Evolutionary conservation across 768 basidiomycete species (phyloP).

Genomic region (Lactarius vividus): DNA sequence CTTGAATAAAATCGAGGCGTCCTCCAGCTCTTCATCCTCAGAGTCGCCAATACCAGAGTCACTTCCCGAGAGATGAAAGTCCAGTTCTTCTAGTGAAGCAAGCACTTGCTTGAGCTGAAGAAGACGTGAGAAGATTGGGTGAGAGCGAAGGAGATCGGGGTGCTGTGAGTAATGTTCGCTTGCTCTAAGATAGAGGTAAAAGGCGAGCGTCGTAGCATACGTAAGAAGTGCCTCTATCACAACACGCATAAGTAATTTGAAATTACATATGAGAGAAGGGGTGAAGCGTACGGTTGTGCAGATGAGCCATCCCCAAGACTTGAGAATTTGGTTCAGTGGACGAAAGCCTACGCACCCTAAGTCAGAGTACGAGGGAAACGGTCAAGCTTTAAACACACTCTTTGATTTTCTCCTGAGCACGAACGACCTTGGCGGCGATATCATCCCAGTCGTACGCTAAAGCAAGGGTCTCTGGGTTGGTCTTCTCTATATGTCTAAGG

Average conservation of each 20-base stretch:
- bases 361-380: conserved; percentile 7
- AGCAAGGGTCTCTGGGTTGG: conserved; percentile 74
- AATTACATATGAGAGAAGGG: conserved; percentile 3
- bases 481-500: conserved; percentile 69
- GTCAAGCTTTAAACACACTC: conserved; percentile 38
- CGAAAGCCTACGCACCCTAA: conserved; percentile 43
- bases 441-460: conserved; percentile 84
- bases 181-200: conserved; percentile 86
- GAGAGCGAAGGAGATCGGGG: conserved; percentile 60
- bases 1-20: conserved; percentile 36
- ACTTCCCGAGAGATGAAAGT: conserved; percentile 53
- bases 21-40: conserved; percentile 46
- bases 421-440: conserved; percentile 50
- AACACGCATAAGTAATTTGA: neutral
- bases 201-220: conserved; percentile 87
- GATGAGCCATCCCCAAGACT: conserved; percentile 67
- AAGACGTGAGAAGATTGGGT: conserved; percentile 73
- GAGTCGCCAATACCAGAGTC: conserved; percentile 43
- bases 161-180: conserved; percentile 59
- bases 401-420: conserved; percentile 51
- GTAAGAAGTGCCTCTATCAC: conserved; percentile 79
- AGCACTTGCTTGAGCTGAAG: conserved; percentile 82
- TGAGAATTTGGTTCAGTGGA: conserved; percentile 49
- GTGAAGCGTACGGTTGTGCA: conserved; percentile 78
- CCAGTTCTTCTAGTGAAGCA: conserved; percentile 78